A percentile compares a stretch with the other conserved stretches of the same genome.
Evolutionary conservation across 2,329 filamentous ascomycete genomes (phyloP).

Genomic region (Fusarium devonianum): DNA sequence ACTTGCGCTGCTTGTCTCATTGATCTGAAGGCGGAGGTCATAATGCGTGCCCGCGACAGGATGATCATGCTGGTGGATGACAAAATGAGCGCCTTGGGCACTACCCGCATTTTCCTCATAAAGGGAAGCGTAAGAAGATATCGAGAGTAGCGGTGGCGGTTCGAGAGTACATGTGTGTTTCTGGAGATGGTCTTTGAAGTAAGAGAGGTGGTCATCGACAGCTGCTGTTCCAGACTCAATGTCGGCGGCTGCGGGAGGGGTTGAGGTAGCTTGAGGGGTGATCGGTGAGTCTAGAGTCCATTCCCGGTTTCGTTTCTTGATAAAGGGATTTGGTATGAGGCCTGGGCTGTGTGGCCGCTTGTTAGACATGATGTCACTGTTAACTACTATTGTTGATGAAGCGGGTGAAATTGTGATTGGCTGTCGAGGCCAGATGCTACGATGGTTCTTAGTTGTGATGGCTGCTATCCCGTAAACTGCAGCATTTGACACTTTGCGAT

Average conservation of each 20-base stretch:
- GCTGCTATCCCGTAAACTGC: too few species aligned
- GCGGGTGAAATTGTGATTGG: neutral
- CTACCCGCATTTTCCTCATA: conserved; percentile 47
- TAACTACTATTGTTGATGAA: conserved; percentile 3
- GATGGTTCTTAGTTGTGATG: too few species aligned
- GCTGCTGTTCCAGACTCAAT: conserved; percentile 51
- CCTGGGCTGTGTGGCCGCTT: conserved; percentile 46
- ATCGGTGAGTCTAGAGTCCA: conserved; percentile 49
- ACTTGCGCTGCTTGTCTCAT: conserved; percentile 68
- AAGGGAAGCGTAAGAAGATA: conserved; percentile 47
- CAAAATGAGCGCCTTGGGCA: conserved; percentile 61
- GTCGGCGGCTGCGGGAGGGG: conserved; percentile 43
- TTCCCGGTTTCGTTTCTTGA: conserved; percentile 55
- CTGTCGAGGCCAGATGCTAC: neutral
- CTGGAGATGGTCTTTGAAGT: conserved; percentile 49
- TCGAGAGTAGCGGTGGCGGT: conserved; percentile 44
- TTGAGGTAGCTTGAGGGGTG: neutral
- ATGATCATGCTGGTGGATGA: conserved; percentile 78
- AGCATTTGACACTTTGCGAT: too few species aligned
- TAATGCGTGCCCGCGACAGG: conserved; percentile 73
- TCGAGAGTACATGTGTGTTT: conserved; percentile 38
- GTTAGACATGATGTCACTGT: conserved; percentile 14
- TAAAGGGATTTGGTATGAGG: conserved; percentile 54
- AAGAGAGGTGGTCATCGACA: conserved; percentile 49
- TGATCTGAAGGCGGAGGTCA: conserved; percentile 75